Conservation (phyloP, 768 basidiomycete genomes). For the Chalciporus piperatus region DNA sequence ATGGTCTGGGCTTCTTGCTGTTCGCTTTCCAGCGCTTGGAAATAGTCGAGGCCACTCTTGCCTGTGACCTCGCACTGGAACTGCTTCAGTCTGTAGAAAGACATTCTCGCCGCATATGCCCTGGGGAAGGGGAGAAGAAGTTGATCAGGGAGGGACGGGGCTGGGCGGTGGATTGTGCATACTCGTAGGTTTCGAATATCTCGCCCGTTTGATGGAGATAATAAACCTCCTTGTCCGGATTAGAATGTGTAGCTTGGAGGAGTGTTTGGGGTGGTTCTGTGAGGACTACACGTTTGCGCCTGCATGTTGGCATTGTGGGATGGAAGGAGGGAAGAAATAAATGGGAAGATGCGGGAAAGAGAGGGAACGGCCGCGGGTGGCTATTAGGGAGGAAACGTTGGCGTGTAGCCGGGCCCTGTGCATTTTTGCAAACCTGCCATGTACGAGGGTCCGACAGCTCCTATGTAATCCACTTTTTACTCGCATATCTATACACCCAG, state of each 20-base stretch:
- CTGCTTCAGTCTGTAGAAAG: conserved; percentile 90
- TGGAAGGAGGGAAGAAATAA: conserved; percentile 43
- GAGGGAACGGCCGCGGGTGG: conserved; percentile 56
- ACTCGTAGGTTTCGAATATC: conserved; percentile 97
- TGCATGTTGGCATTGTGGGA: conserved; percentile 77
- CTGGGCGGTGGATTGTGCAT: conserved; percentile 32
- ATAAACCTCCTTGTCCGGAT: conserved; percentile 77
- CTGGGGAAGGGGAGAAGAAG: conserved; percentile 27
- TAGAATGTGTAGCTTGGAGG: conserved; percentile 58
- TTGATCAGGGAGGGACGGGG: conserved; percentile 24
- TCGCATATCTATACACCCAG: conserved; percentile 1
- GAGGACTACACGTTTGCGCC: conserved; percentile 87
- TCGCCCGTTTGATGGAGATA: conserved; percentile 94
- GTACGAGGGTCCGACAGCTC: conserved; percentile 24
- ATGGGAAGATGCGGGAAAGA: conserved; percentile 53
- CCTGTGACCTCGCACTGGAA: conserved; percentile 98
- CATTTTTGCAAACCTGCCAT: conserved; percentile 26
- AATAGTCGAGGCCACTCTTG: conserved; percentile 91
- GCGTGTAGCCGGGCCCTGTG: conserved; percentile 35
- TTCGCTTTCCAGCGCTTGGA: conserved; percentile 91
- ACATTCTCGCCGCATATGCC: conserved; percentile 88
- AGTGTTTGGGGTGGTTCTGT: conserved; percentile 74
- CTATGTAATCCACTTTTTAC: conserved; percentile 8
- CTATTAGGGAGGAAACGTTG: conserved; percentile 54
- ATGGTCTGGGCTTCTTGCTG: conserved; percentile 84